Base-by-base conservation (phyloP, 2,329 filamentous ascomycete genomes). In the Ophiostoma sp. region DNA sequence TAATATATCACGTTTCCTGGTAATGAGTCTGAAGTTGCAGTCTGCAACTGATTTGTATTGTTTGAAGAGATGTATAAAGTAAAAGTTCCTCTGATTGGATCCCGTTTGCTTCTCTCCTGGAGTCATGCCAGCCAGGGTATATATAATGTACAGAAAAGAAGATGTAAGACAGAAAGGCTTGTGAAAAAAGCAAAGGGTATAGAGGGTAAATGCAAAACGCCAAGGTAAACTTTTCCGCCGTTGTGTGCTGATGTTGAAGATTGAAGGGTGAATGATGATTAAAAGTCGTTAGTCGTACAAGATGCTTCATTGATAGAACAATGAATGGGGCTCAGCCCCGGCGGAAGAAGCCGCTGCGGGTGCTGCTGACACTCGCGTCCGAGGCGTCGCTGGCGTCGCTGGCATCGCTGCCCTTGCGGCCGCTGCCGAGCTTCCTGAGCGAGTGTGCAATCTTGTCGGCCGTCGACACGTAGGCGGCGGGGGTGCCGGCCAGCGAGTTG, bases 341-440 rank as follows among this genome's bases (percentile, higher is more conserved):
- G 14, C 36, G 36, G 14, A 62, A 76, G 72, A 82, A 76, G 66
- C 75, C 75, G 73, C 72, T 71, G 68, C 67, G 70, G 27, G 64
- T 47, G 62, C 60, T 55, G 65, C 62, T 67, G 45, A 38, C 63
- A 68, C 40, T 67, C 69, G 66, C 69, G n/a, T 70, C 69, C 11
- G 66, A 68, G 4, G 64, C 44, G 67, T 73, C 73, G 64, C 73
- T 74, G 60, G 76, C 76, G 44, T 76, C 74, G 65, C 73, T 74
- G 63, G 76, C 76, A 44, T 76, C 75, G 71, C 75, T 78, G 60
- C 65, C 68, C 73, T 76, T 76, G 69, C 76, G 72, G 63, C 64
- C 38, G 4, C 76, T 72, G 63, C 64, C 38, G 4, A 66, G 27
- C 63, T 64, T 64, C 27, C 49, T 36, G 12, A 69, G 58, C 40